Conservation (phyloP, 176 grass and related monocot species). For the Cenchrus americanus region DNA sequence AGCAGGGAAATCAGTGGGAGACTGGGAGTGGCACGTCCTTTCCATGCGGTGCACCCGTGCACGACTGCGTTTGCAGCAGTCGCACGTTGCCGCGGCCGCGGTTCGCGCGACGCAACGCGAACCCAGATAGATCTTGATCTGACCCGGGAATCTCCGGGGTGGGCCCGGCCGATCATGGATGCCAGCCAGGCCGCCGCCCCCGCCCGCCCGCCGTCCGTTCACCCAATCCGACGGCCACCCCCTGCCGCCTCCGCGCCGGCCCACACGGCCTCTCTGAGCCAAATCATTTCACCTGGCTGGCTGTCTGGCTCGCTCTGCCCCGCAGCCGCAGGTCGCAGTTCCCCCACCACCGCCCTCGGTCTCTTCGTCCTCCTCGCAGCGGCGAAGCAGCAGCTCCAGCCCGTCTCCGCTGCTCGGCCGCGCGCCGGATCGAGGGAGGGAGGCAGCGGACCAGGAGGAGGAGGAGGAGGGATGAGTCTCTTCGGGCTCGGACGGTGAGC, state of each 20-base stretch:
- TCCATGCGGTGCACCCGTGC: neutral
- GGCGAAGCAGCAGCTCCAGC: neutral
- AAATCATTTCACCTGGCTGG: slow-evolving; percentile 28
- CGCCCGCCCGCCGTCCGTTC: slow-evolving; percentile 20
- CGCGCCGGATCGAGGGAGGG: slow-evolving; percentile 25
- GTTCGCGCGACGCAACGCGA: neutral
- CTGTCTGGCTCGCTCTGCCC: neutral
- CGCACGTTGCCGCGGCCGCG: neutral
- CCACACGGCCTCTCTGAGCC: slow-evolving; percentile 37
- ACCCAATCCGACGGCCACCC: slow-evolving; percentile 32
- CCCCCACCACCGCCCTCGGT: neutral
- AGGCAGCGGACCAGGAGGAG: neutral
- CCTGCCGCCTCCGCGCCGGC: neutral
- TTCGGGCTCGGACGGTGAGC: slow-evolving; percentile 93
- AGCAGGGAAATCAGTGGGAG: too few species aligned
- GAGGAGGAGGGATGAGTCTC: slow-evolving; percentile 78
- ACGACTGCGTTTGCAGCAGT: neutral
- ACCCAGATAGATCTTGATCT: slow-evolving; percentile 48
- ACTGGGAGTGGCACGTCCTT: too few species aligned
- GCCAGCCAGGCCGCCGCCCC: slow-evolving; percentile 41
- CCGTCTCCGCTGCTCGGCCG: neutral
- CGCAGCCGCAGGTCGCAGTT: neutral
- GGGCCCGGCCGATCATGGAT: slow-evolving; percentile 26
- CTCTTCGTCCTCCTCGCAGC: neutral
- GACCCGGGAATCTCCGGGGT: slow-evolving; percentile 34